phyloP scores from a whole-genome alignment of 2,329 filamentous ascomycete genomes.

The Xylaria sp. region DNA sequence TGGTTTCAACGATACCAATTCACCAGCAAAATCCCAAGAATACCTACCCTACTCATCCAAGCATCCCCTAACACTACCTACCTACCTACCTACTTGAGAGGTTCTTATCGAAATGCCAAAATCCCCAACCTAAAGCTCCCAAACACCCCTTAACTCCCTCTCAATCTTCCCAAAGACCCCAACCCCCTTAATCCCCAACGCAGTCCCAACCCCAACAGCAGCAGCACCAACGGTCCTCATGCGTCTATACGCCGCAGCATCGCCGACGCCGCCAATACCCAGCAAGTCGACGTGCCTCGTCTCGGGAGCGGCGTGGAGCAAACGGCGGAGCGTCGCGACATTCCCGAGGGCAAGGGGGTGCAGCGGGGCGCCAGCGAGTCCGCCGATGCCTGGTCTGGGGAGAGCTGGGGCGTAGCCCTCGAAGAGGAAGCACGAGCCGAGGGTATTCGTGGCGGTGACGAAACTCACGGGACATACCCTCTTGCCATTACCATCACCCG shows the following conservation, averaged over 20 bases:
- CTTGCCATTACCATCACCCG: not conserved
- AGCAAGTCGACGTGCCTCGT: slow-evolving; percentile 70
- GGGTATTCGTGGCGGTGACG: slow-evolving; percentile 78
- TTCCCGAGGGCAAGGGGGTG: slow-evolving; percentile 81
- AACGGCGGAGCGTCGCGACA: slow-evolving; percentile 70
- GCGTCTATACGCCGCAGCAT: slow-evolving; percentile 68
- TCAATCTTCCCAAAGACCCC: slow-evolving; percentile 70
- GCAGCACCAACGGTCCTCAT: slow-evolving; percentile 74
- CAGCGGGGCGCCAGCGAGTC: slow-evolving; percentile 76
- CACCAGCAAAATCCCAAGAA: not conserved
- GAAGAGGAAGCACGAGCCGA: slow-evolving; percentile 74
- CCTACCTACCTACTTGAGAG: too few species aligned
- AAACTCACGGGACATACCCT: slow-evolving; percentile 66
- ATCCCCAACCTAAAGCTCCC: slow-evolving; percentile 16
- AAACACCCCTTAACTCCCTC: slow-evolving; percentile 38
- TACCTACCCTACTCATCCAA: not conserved
- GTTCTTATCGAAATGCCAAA: too few species aligned
- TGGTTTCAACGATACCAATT: not conserved
- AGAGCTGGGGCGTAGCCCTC: slow-evolving; percentile 13
- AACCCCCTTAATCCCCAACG: slow-evolving; percentile 71
- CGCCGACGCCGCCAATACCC: slow-evolving; percentile 77
- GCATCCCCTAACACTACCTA: too few species aligned
- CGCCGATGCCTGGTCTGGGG: slow-evolving; percentile 70
- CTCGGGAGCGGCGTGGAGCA: slow-evolving; percentile 62
- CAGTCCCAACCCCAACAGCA: slow-evolving; percentile 76